Base-by-base conservation (phyloP, 139 green algal genomes). In the Asterochloris sp. region DNA sequence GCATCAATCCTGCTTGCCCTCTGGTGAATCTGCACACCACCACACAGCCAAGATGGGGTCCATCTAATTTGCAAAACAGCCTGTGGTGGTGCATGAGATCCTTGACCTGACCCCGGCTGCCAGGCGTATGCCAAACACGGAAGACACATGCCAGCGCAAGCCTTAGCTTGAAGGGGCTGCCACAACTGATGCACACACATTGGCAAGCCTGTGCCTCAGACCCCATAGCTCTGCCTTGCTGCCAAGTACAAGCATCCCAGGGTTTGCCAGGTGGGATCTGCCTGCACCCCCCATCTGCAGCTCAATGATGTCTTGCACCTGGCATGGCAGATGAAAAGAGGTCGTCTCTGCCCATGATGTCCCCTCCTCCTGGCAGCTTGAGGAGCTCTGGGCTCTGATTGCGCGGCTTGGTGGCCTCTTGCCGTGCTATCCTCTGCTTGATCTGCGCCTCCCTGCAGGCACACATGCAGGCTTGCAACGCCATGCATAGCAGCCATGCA, bases 271-370 rank as follows among this genome's bases (percentile, higher is more conserved):
- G 21, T 76, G 14, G n/a, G n/a, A n/a, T 23, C 11, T 63, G 73
- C 13, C 28, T 66, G 78, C 26, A 76, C 23, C 19, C 11, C 28
- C 19, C 17, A n/a, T n/a, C n/a, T n/a, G 10, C 47, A 69, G 21
- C n/a, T 61, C 17, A 17, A n/a, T 66, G n/a, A n/a, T 4, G n/a
- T 12, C 4, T 21, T 82, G 29, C 24, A 92, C 91, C 91, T 87
- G 73, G 88, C 71, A 86, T 89, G 15, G 90, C 91, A 17, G 88
- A 89, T 26, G 74, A 83, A 74, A 93, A 91, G 0, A 86, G 90
- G 78, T 94, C 90, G 21, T 86, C 85, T 12, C 84, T 84, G 10
- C 90, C 89, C 88, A 92, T 91, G 21, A 92, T 85, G 74, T 91
- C 86, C 0, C 87, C 87, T 23, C 90, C 91, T 10, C 89, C 89